phyloP scores from a whole-genome alignment of 805 yeast species.

The Zygosaccharomyces bailii region DNA sequence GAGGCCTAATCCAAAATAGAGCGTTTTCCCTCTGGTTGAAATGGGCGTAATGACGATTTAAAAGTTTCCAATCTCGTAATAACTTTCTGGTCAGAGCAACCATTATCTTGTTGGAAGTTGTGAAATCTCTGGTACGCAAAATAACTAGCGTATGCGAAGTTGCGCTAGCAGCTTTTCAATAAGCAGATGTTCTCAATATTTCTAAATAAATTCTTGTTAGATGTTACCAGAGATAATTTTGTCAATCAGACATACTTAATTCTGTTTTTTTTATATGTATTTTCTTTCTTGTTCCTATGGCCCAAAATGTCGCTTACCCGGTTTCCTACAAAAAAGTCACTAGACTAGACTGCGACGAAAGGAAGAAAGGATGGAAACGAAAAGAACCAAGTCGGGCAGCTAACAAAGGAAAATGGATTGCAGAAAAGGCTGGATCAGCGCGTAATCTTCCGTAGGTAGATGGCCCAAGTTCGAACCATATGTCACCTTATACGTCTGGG shows the following conservation, averaged over 20 bases:
- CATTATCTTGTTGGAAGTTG: constrained; percentile 11
- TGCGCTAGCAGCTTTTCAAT: constrained; percentile 3
- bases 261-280: not conserved
- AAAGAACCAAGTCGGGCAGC: too few relatives aligned
- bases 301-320: not conserved
- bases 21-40: constrained; percentile 8
- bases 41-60: constrained; percentile 15
- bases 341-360: too few relatives aligned
- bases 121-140: constrained; percentile 8
- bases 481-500: too few relatives aligned
- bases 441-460: too few relatives aligned
- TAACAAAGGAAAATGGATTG: too few relatives aligned
- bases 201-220: not conserved
- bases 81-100: constrained; percentile 26
- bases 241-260: not conserved
- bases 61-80: constrained; percentile 34
- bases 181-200: not conserved
- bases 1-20: constrained; percentile 29
- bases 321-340: too few relatives aligned
- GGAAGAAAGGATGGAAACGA: too few relatives aligned
- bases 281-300: not conserved
- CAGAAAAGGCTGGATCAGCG: too few relatives aligned
- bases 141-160: not conserved
- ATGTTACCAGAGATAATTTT: not conserved
- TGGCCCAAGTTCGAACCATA: too few relatives aligned